Percentiles rank a stretch among this genome's conserved stretches.
Evolutionary conservation across 169 alveolate genomes (phyloP).

Genomic region (Plasmodium inui): DNA sequence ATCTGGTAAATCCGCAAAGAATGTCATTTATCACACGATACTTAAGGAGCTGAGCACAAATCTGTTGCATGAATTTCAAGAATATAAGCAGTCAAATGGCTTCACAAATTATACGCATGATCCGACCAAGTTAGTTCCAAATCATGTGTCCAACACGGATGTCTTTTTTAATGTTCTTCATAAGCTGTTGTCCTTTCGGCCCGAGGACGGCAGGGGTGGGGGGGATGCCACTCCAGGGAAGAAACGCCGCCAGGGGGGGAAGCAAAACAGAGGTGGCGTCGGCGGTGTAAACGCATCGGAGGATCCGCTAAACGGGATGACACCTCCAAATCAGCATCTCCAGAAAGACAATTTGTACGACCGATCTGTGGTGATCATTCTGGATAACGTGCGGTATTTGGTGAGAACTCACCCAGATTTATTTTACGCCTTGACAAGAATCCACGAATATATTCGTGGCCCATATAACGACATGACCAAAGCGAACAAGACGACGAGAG

Average conservation of each 20-base stretch:
- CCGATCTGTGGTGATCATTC: constrained; percentile 67
- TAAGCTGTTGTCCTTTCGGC: constrained; percentile 60
- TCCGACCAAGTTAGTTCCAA: constrained; percentile 75
- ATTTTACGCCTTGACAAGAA: constrained; percentile 73
- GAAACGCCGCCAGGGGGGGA: neutral
- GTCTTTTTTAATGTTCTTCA: constrained; percentile 53
- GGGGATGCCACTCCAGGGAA: neutral
- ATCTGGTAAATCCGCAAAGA: constrained; percentile 73
- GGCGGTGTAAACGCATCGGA: neutral
- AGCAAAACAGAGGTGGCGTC: neutral
- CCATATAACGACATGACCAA: constrained; percentile 73
- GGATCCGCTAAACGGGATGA: neutral
- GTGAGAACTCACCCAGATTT: constrained; percentile 76
- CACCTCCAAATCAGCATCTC: constrained; percentile 1
- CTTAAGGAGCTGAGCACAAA: constrained; percentile 65
- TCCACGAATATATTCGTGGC: constrained; percentile 74
- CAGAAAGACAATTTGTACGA: constrained; percentile 61
- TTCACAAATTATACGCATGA: constrained; percentile 38
- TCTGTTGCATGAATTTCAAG: constrained; percentile 57
- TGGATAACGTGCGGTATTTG: constrained; percentile 63
- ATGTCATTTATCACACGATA: constrained; percentile 69
- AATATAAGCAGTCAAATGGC: constrained; percentile 41
- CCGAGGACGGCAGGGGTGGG: constrained; percentile 2
- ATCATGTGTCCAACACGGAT: constrained; percentile 62
- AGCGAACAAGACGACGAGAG: constrained; percentile 71